Base-by-base conservation (phyloP, 148 eudicot genomes). In the Heliosperma pusillum region DNA sequence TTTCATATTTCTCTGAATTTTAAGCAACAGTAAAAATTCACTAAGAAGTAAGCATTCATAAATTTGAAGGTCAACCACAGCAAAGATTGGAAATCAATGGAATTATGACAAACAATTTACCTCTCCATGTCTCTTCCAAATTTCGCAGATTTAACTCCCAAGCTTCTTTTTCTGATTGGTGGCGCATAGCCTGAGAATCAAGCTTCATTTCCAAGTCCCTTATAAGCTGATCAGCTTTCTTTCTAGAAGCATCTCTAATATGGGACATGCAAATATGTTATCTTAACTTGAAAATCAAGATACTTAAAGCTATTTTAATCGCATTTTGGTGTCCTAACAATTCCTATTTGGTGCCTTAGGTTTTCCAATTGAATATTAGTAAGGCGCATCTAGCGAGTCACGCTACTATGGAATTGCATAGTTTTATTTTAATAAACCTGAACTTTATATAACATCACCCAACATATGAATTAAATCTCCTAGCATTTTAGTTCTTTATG, bases 91-190 rank as follows among this genome's bases (percentile, higher is more conserved):
- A 58, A 53, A 26, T 50, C 20, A 22, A 22, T 2, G 26, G 30
- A 68, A 44, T 63, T 67, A 62, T 59, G 56, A 72, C n/a, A 40
- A 12, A 47, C 45, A 69, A 25, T 69, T 79, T 88, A 96, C 99
- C 86, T 82, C 78, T 84, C 99, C 99, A 96, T 58, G 97, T 85
- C 83, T 93, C 89, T 86, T 96, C 97, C 77, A 92, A 71, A 79
- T 92, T 89, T 82, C 80, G 89, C 69, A 92, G 84, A 66, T 80
- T 89, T 66, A 81, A 66, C 65, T 89, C 95, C 99, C 94, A 92
- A 52, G 82, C 79, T 81, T 87, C 91, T 78, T 89, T 90, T 66
- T 92, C 94, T 36, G 86, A 81, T 61, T 85, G 89, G 76, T 85
- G 80, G 25, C 42, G 77, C 70, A 80, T 69, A 83, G 79, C 80